Evolutionary conservation across 805 yeast genomes (phyloP).

Genomic region (Candida hispaniensis): DNA sequence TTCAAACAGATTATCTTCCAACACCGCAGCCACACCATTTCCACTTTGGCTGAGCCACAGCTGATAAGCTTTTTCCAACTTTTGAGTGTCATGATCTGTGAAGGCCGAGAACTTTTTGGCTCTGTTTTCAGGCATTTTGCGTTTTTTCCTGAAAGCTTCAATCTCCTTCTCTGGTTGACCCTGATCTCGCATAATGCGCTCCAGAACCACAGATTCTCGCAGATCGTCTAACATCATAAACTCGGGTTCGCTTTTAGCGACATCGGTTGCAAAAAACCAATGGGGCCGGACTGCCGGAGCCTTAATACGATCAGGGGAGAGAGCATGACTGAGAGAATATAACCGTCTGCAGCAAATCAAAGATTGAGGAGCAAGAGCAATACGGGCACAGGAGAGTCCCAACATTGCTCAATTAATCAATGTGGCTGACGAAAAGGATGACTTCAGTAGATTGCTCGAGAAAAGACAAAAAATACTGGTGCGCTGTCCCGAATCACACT

Average conservation of each 20-base stretch:
- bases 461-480: no score
- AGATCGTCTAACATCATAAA: conserved; percentile 30
- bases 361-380: no score
- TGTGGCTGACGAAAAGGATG: no score
- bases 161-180: conserved; percentile 35
- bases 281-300: conserved; percentile 15
- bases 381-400: no score
- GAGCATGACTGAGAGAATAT: no score
- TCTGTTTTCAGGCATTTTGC: neutral
- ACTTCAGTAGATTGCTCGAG: no score
- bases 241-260: conserved; percentile 58
- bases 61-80: conserved; percentile 46
- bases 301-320: no score
- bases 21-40: conserved; percentile 43
- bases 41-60: conserved; percentile 17
- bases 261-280: conserved; percentile 83
- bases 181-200: no score
- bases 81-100: conserved; percentile 46
- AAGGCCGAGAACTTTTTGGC: conserved; percentile 59
- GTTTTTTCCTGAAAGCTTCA: no score
- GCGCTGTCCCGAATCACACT: no score
- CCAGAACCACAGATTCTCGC: neutral
- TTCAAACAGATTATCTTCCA: conserved; percentile 69
- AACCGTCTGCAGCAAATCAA: no score
- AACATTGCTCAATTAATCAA: no score